Percentiles rank a stretch among this genome's conserved stretches.
Evolutionary conservation across 73 alveolate species (phyloP).

Genomic region (Tetrahymena malaccensis): DNA sequence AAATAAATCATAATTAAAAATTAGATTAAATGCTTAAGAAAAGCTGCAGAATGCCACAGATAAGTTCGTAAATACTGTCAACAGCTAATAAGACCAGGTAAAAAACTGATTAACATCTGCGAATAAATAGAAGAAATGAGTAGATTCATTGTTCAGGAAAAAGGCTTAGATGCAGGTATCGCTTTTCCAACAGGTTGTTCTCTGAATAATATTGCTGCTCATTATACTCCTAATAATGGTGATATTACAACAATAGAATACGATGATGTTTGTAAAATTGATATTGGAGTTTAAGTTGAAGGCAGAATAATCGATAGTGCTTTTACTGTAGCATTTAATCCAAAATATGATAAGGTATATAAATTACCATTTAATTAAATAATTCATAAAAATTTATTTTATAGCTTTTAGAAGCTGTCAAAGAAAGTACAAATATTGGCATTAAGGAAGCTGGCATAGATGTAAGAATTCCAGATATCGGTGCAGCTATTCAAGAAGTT

Average conservation of each 20-base stretch:
- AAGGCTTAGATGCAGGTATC: constrained; percentile 84
- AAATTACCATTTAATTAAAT: neutral
- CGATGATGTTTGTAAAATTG: constrained; percentile 89
- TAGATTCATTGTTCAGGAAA: constrained; percentile 67
- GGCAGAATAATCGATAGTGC: constrained; percentile 94
- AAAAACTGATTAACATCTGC: constrained; percentile 77
- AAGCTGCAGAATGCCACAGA: constrained; percentile 96
- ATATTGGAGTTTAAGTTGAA: constrained; percentile 92
- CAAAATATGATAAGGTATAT: constrained; percentile 60
- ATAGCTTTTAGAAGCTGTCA: constrained; percentile 78
- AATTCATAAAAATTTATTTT: neutral
- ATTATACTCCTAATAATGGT: constrained; percentile 92
- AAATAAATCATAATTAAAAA: constrained; percentile 35
- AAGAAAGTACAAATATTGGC: constrained; percentile 95
- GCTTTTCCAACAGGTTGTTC: constrained; percentile 96
- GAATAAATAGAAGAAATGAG: constrained; percentile 79
- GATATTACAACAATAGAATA: constrained; percentile 73
- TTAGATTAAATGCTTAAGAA: constrained; percentile 73
- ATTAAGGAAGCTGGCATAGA: constrained; percentile 94
- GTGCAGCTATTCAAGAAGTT: constrained; percentile 94
- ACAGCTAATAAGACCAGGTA: constrained; percentile 87
- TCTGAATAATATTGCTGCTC: constrained; percentile 91
- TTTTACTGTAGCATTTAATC: constrained; percentile 93
- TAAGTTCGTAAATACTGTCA: constrained; percentile 85
- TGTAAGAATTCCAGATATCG: constrained; percentile 91